These are phyloP conservation scores for Suhomyces sp. DNA, from an alignment of 805 yeast species.

Conservation along the genomic window DNA sequence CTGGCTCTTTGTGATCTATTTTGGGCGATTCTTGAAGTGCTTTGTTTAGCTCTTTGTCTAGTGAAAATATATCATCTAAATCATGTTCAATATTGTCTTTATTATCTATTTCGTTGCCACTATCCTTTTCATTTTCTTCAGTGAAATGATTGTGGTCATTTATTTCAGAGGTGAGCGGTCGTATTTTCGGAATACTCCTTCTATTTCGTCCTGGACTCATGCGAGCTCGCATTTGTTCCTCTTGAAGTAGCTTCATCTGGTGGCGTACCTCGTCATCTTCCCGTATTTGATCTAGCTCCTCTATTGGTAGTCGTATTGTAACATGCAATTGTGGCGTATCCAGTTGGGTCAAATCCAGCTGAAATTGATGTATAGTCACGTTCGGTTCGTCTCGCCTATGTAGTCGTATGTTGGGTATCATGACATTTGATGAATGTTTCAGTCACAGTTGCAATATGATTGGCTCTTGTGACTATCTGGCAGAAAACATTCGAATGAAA, in stretches of 20 bases:
- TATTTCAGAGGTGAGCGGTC: background rate
- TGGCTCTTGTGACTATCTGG: background rate
- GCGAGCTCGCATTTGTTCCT: background rate
- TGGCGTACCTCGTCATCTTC: background rate
- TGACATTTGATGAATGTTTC: background rate
- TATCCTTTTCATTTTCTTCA: background rate
- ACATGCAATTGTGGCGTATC: background rate
- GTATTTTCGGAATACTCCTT: background rate
- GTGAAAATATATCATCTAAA: background rate
- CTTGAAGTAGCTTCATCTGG: background rate
- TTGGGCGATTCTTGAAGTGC: background rate
- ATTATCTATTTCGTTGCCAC: background rate
- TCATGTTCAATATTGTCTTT: background rate
- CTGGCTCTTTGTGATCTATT: background rate
- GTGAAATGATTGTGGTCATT: background rate
- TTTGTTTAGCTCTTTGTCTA: background rate
- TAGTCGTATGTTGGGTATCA: conserved; percentile 12
- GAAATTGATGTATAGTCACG: background rate
- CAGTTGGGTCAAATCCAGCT: background rate
- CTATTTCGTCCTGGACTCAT: background rate
- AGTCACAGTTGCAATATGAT: background rate
- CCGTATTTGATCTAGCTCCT: background rate
- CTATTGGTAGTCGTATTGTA: background rate
- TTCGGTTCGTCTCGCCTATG: background rate
- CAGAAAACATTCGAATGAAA: background rate